phyloP scores from a whole-genome alignment of 805 yeast species.

The Candida silvicultrix region DNA sequence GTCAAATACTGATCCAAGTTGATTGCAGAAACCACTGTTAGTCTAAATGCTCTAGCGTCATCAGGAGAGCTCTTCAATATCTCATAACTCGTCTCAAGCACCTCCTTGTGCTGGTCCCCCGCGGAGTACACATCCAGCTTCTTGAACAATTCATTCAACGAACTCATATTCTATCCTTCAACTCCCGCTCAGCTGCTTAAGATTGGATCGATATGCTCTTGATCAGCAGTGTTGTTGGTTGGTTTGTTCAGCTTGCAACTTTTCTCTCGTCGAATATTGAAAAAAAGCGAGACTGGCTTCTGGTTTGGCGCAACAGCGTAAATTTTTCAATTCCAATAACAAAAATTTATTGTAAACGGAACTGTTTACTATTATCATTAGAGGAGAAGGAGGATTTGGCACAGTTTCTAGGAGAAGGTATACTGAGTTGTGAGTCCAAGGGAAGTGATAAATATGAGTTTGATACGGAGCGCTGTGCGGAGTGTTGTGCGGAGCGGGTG shows the following conservation, averaged over 20 bases:
- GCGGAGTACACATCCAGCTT: slow-evolving; percentile 19
- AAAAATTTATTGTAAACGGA: no score
- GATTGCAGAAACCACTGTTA: slow-evolving; percentile 55
- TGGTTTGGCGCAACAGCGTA: neutral
- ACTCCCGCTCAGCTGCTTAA: no score
- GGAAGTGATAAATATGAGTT: neutral
- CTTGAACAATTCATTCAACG: slow-evolving; percentile 20
- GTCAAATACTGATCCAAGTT: slow-evolving; percentile 55
- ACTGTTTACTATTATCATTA: no score
- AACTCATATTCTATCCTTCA: slow-evolving; percentile 9
- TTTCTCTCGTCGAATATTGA: neutral
- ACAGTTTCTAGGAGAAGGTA: no score
- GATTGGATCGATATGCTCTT: no score
- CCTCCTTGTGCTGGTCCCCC: slow-evolving; percentile 16
- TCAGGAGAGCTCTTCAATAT: slow-evolving; percentile 21
- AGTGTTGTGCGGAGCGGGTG: no score
- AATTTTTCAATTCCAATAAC: no score
- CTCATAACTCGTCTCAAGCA: slow-evolving; percentile 20
- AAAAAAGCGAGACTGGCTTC: neutral
- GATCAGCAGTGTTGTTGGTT: no score
- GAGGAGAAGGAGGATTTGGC: no score
- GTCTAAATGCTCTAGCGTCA: slow-evolving; percentile 29
- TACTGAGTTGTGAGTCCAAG: no score
- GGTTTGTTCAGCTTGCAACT: neutral
- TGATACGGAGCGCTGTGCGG: neutral